A percentile compares a stretch with the other conserved stretches of the same genome.
phyloP scores from a whole-genome alignment of 208 protist species.

The Trypanosoma congolense region DNA sequence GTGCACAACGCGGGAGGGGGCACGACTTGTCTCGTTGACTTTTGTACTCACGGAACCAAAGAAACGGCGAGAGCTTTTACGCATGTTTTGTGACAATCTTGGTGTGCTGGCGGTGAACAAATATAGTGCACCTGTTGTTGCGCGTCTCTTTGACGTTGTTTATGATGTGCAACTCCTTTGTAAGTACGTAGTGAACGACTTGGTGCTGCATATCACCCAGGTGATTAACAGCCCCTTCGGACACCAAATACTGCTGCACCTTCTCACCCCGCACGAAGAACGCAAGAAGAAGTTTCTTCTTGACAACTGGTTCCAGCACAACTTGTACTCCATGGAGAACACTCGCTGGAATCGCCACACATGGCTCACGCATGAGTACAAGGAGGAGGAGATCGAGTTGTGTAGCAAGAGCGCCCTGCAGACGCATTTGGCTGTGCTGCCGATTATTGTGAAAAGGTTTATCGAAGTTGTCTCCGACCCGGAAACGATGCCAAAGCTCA shows the following conservation, averaged over 20 bases:
- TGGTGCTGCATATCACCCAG: slow-evolving; percentile 56
- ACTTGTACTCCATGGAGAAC: slow-evolving; percentile 77
- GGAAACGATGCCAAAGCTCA: slow-evolving; percentile 33
- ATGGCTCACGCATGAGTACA: slow-evolving; percentile 76
- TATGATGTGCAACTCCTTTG: slow-evolving; percentile 81
- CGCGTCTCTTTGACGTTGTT: slow-evolving; percentile 81
- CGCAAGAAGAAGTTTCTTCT: slow-evolving; percentile 72
- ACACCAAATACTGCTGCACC: slow-evolving; percentile 78
- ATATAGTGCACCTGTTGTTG: slow-evolving; percentile 80
- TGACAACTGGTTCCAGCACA: slow-evolving; percentile 80
- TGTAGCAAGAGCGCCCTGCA: slow-evolving; percentile 71
- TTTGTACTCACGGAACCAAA: slow-evolving; percentile 80
- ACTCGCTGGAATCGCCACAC: slow-evolving; percentile 82
- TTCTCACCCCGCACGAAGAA: slow-evolving; percentile 66
- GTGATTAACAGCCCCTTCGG: slow-evolving; percentile 84
- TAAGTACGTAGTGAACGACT: slow-evolving; percentile 76
- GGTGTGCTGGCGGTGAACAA: slow-evolving; percentile 68
- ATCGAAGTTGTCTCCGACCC: slow-evolving; percentile 29
- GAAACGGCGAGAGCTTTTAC: slow-evolving; percentile 80
- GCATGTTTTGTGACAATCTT: slow-evolving; percentile 56
- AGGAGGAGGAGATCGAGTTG: slow-evolving; percentile 72
- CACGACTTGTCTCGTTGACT: slow-evolving; percentile 66
- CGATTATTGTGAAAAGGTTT: slow-evolving; percentile 54
- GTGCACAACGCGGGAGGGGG: slow-evolving; percentile 62
- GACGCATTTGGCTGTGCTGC: slow-evolving; percentile 66